Conservation (phyloP, 306 rosid genomes). For the Acacia confusa region DNA sequence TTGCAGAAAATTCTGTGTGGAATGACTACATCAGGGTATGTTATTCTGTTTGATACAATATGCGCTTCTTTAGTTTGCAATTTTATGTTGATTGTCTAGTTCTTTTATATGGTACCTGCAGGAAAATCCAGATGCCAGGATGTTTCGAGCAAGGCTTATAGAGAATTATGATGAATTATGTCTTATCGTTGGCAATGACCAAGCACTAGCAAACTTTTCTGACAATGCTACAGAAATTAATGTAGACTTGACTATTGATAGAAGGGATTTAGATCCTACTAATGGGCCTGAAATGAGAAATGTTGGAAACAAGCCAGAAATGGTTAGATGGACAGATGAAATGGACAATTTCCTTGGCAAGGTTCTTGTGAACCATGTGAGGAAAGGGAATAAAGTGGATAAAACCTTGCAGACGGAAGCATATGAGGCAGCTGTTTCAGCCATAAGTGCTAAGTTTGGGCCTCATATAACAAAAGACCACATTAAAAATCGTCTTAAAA, state of each 20-base stretch:
- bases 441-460: constrained; percentile 45
- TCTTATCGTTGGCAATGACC: constrained; percentile 50
- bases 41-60: constrained; percentile 17
- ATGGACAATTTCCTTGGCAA: constrained; percentile 61
- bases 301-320: constrained; percentile 46
- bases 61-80: neutral
- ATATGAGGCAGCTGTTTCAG: constrained; percentile 45
- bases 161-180: constrained; percentile 52
- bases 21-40: constrained; percentile 55
- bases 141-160: constrained; percentile 41
- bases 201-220: constrained; percentile 33
- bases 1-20: constrained; percentile 56
- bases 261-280: constrained; percentile 37
- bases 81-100: constrained; percentile 30
- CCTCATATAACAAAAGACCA: constrained; percentile 49
- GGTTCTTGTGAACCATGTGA: constrained; percentile 53
- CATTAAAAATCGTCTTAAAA: constrained; percentile 53
- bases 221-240: constrained; percentile 45
- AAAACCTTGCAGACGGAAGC: constrained; percentile 48
- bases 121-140: constrained; percentile 54
- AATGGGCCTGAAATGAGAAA: constrained; percentile 39
- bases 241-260: constrained; percentile 39
- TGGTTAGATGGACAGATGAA: constrained; percentile 52
- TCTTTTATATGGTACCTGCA: constrained; percentile 36
- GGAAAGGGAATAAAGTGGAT: constrained; percentile 54